Evolutionary conservation across 1,139 yeast genomes (phyloP), one percentile per base, ranked within the genome.

Genomic region (Pichia sp.): DNA sequence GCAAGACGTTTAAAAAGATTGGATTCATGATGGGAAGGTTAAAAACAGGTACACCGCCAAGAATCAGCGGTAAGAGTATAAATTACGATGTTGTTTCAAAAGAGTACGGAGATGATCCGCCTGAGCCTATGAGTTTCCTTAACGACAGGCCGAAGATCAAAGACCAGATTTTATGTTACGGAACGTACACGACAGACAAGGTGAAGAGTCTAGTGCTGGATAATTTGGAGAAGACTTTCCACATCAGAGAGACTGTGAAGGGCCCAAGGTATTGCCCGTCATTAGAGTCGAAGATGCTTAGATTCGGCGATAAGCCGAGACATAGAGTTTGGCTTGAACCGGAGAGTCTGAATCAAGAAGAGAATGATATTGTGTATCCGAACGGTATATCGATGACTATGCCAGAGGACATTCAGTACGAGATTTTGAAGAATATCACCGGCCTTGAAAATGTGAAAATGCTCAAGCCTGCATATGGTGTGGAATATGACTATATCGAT

Each of bases 251-350:
- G 72, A 87, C 96, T 0, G 96, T 93, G 7, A 90, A 89, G 64
- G 99, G 99, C 0, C 99, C 99, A 1, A 75, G 99, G 31, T 95
- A 95, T 68, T 95, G 99, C 70, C 99, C 99, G 1, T 92, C 98
- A 0, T 84, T 95, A 49, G 99, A 95, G 67, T 84, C 96, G 6
- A 95, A 95, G 67, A 77, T 95, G 36, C 80, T 87, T 48, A 80
- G 90, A 62, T 95, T 95, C 66, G 78, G 89, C 3, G 86, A 87
- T 45, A 92, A 88, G 66, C 73, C 77, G 5, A 75, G 82, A 1
- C 99, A 95, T 67, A 79, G 84, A 55, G 84, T 95, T 6, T 95
- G 99, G 99, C 75, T 95, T 7, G 99, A 95, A 68, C 98, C 98
- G 0, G 99, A 95, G 68, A 99, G 99, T 0, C 73, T 90, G 26